Base-by-base conservation (phyloP, 2,329 filamentous ascomycete genomes). In the Talaromyces sp. region DNA sequence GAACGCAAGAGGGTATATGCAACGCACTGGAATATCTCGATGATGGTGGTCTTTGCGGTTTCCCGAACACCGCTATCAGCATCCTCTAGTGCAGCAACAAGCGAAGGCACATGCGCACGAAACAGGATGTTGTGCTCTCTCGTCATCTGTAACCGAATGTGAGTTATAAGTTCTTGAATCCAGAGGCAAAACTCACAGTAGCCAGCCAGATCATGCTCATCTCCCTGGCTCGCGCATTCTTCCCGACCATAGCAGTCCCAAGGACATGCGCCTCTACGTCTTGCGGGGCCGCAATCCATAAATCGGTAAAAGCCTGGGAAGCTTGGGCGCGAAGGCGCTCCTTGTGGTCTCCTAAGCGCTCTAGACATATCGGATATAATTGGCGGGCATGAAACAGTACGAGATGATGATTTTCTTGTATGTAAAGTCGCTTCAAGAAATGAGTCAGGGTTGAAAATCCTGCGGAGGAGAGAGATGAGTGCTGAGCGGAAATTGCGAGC, bases 401-500 rank as follows among this genome's bases (percentile, higher is more conserved):
- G 66, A 93, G 82, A 68, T 87, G 83, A 73, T 90, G 90, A 67
- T 92, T 88, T 64, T 96, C 91, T 79, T 97, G 94, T 65, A 94
- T 88, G 67, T 88, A 89, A 66, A 97, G 83, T 65, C 94, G 89
- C 75, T 94, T 96, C 71, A 96, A 83, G 68, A 97, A 85, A 77
- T 97, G 93, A 70, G 90, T 91, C 66, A 97, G 86, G 2, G 92
- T 92, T 3, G 92, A 94, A 77, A 97, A 94, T 65, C 91, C 93
- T 61, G 92, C 90, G 65, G 91, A 90, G 69, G 90, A 88, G 67
- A 97, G 88, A 39, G 87, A 86, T 50, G 89, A 89, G 72, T 96
- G 90, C 71, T 91, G 89, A 48, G 91, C 91, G 62, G 84, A 82
- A 69, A 94, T 90, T 66, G 92, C 90, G 62, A 88, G 81, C 68